These are phyloP conservation scores for Ogataea philodendri DNA, from an alignment of 805 yeast genomes.

Conservation along the genomic window DNA sequence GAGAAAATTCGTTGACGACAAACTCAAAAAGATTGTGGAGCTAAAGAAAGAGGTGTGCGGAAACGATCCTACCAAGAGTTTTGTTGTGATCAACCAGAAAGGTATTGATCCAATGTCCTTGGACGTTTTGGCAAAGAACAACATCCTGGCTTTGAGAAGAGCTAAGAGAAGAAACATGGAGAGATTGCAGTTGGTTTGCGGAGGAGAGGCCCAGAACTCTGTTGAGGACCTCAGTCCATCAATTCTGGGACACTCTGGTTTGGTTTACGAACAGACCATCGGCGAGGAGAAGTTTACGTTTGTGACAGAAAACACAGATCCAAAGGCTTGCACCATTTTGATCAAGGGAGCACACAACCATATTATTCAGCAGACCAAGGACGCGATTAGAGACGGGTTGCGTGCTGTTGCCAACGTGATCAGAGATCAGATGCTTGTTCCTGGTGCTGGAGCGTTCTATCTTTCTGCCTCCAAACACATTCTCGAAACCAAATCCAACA, in stretches of 20 bases:
- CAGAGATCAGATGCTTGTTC: slow-evolving; percentile 79
- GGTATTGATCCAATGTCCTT: slow-evolving; percentile 98
- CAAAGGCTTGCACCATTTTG: slow-evolving; percentile 86
- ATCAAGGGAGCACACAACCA: slow-evolving; percentile 93
- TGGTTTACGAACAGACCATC: slow-evolving; percentile 85
- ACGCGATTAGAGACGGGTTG: slow-evolving; percentile 95
- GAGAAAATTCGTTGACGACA: slow-evolving; percentile 91
- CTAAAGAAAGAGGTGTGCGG: slow-evolving; percentile 91
- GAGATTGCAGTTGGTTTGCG: slow-evolving; percentile 91
- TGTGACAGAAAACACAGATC: slow-evolving; percentile 85
- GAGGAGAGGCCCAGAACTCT: slow-evolving; percentile 97
- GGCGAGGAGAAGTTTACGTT: slow-evolving; percentile 98
- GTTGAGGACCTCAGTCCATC: slow-evolving; percentile 86
- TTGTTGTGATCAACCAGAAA: slow-evolving; percentile 95
- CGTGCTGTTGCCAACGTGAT: slow-evolving; percentile 91
- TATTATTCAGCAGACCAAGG: slow-evolving; percentile 87
- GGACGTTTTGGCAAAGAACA: slow-evolving; percentile 89
- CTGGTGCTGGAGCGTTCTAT: slow-evolving; percentile 97
- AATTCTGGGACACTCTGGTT: slow-evolving; percentile 84
- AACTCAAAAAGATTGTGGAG: slow-evolving; percentile 85
- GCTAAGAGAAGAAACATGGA: slow-evolving; percentile 99
- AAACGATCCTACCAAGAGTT: slow-evolving; percentile 65
- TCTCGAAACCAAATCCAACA: slow-evolving; percentile 53
- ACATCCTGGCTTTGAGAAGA: slow-evolving; percentile 90
- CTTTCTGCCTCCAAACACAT: slow-evolving; percentile 75